These are phyloP conservation scores for Aspergillus tubingensis DNA, from an alignment of 2,329 filamentous ascomycete species.

Conservation along the genomic window DNA sequence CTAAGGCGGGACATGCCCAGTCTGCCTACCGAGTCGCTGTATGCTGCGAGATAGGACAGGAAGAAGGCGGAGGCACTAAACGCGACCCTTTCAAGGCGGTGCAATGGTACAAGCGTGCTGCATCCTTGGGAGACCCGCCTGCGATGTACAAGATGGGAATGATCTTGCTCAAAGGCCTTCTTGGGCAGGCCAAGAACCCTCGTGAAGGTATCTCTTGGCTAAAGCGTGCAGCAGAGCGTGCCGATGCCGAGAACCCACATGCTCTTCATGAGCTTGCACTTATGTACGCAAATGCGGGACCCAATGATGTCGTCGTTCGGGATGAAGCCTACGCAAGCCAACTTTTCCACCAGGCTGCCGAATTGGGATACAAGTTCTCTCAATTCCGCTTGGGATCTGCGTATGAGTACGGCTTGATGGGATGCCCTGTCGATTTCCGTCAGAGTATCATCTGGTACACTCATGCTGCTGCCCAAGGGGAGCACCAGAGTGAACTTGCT, in stretches of 20 bases:
- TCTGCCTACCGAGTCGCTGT: constrained; percentile 94
- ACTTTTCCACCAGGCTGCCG: constrained; percentile 81
- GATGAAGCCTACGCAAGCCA: constrained; percentile 81
- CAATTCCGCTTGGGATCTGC: constrained; percentile 87
- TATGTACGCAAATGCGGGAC: constrained; percentile 58
- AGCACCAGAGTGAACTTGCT: constrained; percentile 87
- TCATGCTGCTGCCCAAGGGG: constrained; percentile 83
- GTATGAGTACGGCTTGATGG: constrained; percentile 85
- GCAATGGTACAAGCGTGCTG: constrained; percentile 96
- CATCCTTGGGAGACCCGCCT: constrained; percentile 82
- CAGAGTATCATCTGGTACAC: constrained; percentile 93
- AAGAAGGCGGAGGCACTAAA: constrained; percentile 89
- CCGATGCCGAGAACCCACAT: constrained; percentile 88
- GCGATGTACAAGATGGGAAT: constrained; percentile 99
- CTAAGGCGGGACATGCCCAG: constrained; percentile 81
- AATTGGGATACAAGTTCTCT: constrained; percentile 91
- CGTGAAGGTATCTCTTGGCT: constrained; percentile 89
- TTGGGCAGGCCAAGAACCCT: constrained; percentile 82
- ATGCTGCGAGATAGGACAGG: constrained; percentile 93
- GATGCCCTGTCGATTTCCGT: constrained; percentile 78
- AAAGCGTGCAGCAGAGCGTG: constrained; percentile 85
- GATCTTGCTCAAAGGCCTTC: constrained; percentile 87
- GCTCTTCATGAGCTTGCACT: constrained; percentile 83
- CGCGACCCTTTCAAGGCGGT: constrained; percentile 91
- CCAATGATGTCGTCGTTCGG: constrained; percentile 71